Evolutionary conservation across 768 basidiomycete species (phyloP), one percentile per base, ranked within the genome.

Genomic region (Mycena galopus): DNA sequence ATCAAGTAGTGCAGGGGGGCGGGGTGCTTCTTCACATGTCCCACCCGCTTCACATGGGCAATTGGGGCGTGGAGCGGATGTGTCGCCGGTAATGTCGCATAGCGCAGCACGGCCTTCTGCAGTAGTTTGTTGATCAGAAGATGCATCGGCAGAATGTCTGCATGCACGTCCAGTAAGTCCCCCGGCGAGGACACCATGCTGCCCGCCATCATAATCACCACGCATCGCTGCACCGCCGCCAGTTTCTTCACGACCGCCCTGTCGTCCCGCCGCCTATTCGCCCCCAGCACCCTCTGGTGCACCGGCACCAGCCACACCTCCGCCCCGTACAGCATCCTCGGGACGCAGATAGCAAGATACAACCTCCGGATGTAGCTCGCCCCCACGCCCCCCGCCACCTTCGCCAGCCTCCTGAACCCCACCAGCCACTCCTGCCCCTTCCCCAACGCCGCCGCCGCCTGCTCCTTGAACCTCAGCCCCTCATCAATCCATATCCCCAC

Each of bases 401-500:
- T 66, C 63, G 14, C 44, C 37, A 30, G 29, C 12, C 16, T 35
- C 25, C 30, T 17, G 57, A 73, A 69, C 27, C 59, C 67, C 0
- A 55, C 19, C 17, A 69, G 23, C 72, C 73, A 73, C 6, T 57
- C 63, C 16, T 69, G 64, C 2, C 74, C 76, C 51, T 71, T 75
- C 2, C n/a, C 67, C 10, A 75, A 5, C 33, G 65, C 69, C 30
- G 55, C 50, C 4, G 71, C 66, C 16, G 10, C 44, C 55, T 75
- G 73, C 39, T 69, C 63, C 32, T 65, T 64, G 19, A 33, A 72
- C 11, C 29, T 35, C 17, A 75, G 56, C 51, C 12, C 29, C 21
- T 63, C 62, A 29, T 63, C 62, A 2, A 63, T 4, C 62, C 42
- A 47, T 4, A 63, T 19, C 9, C 62, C 62, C 44, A 63, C 62